These are phyloP conservation scores for Vicia villosa DNA, from an alignment of 306 rosid genomes.

Conservation along the genomic window DNA sequence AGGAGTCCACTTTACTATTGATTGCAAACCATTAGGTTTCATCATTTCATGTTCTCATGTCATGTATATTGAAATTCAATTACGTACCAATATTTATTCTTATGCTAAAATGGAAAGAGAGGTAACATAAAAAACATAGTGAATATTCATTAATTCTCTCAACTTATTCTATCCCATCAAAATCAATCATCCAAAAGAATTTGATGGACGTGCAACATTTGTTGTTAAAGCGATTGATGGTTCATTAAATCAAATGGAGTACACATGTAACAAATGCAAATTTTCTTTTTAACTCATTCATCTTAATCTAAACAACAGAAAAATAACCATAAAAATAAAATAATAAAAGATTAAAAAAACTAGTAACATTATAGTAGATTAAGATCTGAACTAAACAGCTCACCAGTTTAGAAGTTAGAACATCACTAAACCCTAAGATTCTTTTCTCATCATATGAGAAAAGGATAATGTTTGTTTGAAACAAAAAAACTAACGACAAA, in stretches of 20 bases:
- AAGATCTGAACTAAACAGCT: conserved; percentile 13
- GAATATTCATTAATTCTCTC: not conserved
- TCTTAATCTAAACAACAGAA: not conserved
- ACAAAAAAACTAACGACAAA: not conserved
- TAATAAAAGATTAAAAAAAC: not conserved
- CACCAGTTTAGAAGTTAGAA: not conserved
- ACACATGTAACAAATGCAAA: not conserved
- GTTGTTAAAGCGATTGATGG: conserved; percentile 16
- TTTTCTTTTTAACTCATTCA: not conserved
- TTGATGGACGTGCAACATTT: conserved; percentile 41
- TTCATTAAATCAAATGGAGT: conserved; percentile 27
- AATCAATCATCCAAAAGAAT: conserved; percentile 34
- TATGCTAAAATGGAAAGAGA: conserved; percentile 27
- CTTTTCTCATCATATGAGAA: not conserved
- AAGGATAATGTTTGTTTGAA: not conserved
- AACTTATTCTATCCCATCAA: conserved; percentile 34
- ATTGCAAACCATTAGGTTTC: conserved; percentile 25
- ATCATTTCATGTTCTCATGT: conserved; percentile 9
- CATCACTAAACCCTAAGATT: conserved; percentile 17
- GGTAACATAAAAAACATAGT: not conserved
- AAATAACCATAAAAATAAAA: not conserved
- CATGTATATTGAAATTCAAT: not conserved
- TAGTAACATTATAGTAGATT: not conserved
- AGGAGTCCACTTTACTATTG: conserved; percentile 42
- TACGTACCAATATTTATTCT: not conserved